A percentile compares a stretch with the other conserved stretches of the same genome.
Evolutionary conservation across 2,329 filamentous ascomycete genomes (phyloP).

Genomic region (Calonectria pseudoreteaudii): DNA sequence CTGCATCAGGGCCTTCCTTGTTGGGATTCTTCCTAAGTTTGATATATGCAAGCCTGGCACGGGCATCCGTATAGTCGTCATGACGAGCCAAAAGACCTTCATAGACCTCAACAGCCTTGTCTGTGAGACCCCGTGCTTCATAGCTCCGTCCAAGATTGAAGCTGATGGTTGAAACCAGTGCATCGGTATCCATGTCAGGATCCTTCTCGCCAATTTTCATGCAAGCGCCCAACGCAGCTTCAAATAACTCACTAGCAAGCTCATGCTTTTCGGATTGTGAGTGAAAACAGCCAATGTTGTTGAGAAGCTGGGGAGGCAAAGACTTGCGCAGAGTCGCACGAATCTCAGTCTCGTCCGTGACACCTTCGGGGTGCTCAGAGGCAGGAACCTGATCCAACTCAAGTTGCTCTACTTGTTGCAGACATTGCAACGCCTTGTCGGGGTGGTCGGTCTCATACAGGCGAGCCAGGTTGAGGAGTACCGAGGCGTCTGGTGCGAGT

Average conservation of each 20-base stretch:
- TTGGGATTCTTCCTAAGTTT: constrained; percentile 82
- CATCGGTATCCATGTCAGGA: constrained; percentile 84
- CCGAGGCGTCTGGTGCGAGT: constrained; percentile 82
- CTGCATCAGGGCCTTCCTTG: constrained; percentile 87
- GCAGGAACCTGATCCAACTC: constrained; percentile 83
- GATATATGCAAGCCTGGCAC: constrained; percentile 90
- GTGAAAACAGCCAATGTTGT: constrained; percentile 97
- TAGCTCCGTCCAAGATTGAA: constrained; percentile 97
- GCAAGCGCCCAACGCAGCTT: constrained; percentile 90
- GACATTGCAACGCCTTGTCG: constrained; percentile 91
- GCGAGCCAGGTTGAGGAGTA: constrained; percentile 90
- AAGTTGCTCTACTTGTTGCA: constrained; percentile 91
- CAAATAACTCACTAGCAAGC: constrained; percentile 86
- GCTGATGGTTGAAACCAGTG: constrained; percentile 93
- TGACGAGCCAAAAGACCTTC: constrained; percentile 87
- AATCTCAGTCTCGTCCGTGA: constrained; percentile 67
- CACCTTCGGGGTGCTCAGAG: constrained; percentile 72
- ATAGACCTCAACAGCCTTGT: constrained; percentile 90
- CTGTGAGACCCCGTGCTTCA: constrained; percentile 82
- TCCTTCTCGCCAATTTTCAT: constrained; percentile 83
- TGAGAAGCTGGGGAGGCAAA: constrained; percentile 89
- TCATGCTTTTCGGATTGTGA: constrained; percentile 88
- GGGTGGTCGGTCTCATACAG: constrained; percentile 89
- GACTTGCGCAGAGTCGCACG: constrained; percentile 77
- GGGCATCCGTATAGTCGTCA: constrained; percentile 91